Evolutionary conservation across 495 filamentous ascomycete species (phyloP).

Genomic region (Podospora tetraspora): DNA sequence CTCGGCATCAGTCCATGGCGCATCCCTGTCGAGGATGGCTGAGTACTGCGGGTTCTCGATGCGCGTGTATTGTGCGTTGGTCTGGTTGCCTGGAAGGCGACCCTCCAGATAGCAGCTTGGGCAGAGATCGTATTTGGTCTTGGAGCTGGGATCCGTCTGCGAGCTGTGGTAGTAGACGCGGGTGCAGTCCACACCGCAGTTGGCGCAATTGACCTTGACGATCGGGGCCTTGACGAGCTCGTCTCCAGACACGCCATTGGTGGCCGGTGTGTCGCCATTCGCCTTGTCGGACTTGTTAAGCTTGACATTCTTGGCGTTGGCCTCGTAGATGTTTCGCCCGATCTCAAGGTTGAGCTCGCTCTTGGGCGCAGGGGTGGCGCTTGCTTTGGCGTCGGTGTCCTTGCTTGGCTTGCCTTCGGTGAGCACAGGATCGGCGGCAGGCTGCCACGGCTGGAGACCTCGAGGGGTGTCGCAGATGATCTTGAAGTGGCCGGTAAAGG

Average conservation of each 20-base stretch:
- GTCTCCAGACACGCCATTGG: constrained; percentile 54
- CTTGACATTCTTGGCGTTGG: constrained; percentile 79
- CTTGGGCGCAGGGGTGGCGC: constrained; percentile 60
- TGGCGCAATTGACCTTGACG: constrained; percentile 67
- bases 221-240: constrained; percentile 53
- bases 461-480: constrained; percentile 91
- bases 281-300: constrained; percentile 53
- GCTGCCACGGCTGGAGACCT: constrained; percentile 90
- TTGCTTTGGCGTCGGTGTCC: constrained; percentile 67
- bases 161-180: constrained; percentile 83
- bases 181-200: constrained; percentile 90
- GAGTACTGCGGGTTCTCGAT: constrained; percentile 80
- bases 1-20: constrained; percentile 87
- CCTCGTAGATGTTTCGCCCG: constrained; percentile 91
- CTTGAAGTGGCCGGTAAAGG: constrained; percentile 95
- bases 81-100: constrained; percentile 68
- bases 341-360: constrained; percentile 81
- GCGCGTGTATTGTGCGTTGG: constrained; percentile 70
- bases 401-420: constrained; percentile 63
- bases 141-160: constrained; percentile 51
- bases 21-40: constrained; percentile 67
- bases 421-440: constrained; percentile 66
- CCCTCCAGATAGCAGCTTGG: constrained; percentile 82
- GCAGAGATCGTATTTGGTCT: constrained; percentile 78
- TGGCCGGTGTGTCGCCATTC: constrained; percentile 64